A percentile compares a stretch with the other conserved stretches of the same genome.
Conservation (phyloP, 768 basidiomycete species). For the Tylopilus cervinicoccineus region DNA sequence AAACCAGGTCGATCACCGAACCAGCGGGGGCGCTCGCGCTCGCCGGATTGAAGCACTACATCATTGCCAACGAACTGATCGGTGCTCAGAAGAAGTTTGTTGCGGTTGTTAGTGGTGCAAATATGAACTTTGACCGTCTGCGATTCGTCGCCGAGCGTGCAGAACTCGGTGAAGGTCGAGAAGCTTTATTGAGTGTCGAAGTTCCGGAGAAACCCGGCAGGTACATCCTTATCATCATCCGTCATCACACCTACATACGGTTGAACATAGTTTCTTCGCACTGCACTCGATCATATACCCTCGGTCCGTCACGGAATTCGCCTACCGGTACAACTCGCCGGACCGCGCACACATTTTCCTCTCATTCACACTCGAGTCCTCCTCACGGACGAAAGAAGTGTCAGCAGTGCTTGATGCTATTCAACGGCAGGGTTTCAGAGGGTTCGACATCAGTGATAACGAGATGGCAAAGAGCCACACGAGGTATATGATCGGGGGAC, state of each 20-base stretch:
- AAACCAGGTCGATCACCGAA: slow-evolving; percentile 94
- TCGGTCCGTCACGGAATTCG: slow-evolving; percentile 91
- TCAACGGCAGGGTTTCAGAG: slow-evolving; percentile 70
- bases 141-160: slow-evolving; percentile 99
- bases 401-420: slow-evolving; percentile 58
- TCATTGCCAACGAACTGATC: slow-evolving; percentile 73
- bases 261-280: slow-evolving; percentile 66
- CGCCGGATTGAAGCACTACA: slow-evolving; percentile 88
- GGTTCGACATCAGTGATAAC: slow-evolving; percentile 87
- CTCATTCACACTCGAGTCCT: slow-evolving; percentile 77
- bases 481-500: slow-evolving; percentile 92
- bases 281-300: slow-evolving; percentile 88
- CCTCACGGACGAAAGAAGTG: slow-evolving; percentile 55
- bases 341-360: slow-evolving; percentile 81
- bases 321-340: slow-evolving; percentile 81
- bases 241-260: background rate
- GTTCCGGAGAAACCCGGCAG: slow-evolving; percentile 92
- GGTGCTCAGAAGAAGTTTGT: slow-evolving; percentile 87
- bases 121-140: slow-evolving; percentile 97
- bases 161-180: slow-evolving; percentile 92
- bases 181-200: slow-evolving; percentile 90
- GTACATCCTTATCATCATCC: slow-evolving; percentile 37
- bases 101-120: slow-evolving; percentile 90
- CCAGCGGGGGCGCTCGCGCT: slow-evolving; percentile 92
- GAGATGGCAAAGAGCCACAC: slow-evolving; percentile 95